Conservation (phyloP, 1,139 yeast species). For the Diutina rugosa region DNA sequence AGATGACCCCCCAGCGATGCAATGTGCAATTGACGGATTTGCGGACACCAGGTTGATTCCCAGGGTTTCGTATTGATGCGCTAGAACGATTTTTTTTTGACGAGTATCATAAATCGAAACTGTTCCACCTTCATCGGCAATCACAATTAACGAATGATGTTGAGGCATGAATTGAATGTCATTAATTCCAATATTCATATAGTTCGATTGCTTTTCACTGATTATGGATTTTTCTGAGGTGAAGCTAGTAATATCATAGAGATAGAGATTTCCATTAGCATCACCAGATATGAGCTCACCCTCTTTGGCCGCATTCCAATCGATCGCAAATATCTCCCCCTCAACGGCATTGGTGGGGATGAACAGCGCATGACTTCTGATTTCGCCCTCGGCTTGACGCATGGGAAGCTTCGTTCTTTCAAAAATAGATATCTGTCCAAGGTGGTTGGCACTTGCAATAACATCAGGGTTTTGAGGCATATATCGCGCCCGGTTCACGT, state of each 20-base stretch:
- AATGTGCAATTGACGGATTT: background rate
- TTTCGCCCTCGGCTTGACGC: background rate
- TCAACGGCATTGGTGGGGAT: background rate
- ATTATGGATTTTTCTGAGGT: background rate
- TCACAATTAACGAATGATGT: background rate
- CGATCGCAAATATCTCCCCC: background rate
- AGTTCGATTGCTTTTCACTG: background rate
- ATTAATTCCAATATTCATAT: background rate
- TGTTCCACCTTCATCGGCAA: background rate
- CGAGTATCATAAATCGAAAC: background rate
- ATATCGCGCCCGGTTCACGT: slow-evolving; percentile 27
- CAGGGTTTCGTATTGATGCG: background rate
- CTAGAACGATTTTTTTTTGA: background rate
- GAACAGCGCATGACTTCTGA: background rate
- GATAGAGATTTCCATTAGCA: background rate
- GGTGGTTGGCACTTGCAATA: slow-evolving; percentile 27
- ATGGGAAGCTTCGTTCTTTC: slow-evolving; percentile 27
- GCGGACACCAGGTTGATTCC: background rate
- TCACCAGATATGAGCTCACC: background rate
- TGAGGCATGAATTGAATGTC: background rate
- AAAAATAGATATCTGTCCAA: slow-evolving; percentile 29
- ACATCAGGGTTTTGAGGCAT: slow-evolving; percentile 27
- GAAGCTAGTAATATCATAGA: background rate
- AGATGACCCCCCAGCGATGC: background rate
- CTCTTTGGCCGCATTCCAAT: background rate